Base-by-base conservation (phyloP, 345 rosid species). In the Punica granatum region DNA sequence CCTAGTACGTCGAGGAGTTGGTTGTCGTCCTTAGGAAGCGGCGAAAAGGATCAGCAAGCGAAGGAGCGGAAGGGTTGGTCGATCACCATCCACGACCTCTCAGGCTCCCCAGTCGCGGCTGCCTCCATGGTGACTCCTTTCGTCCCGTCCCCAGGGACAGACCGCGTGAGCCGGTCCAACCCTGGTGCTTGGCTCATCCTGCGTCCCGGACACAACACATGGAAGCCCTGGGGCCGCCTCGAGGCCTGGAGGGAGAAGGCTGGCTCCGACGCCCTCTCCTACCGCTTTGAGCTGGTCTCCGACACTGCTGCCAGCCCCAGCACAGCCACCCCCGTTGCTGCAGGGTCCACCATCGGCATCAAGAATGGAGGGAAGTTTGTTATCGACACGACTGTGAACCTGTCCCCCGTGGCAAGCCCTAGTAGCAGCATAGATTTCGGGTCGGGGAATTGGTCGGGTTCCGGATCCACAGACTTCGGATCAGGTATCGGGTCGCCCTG, bases 81-180 rank as follows among this genome's bases (percentile, higher is more conserved):
- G 2, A 63, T 94, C 36, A 91, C 92, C 36, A 78, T 94, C 74
- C 99, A 94, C 69, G 99, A 94, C 74, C 88, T 94, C 7, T 94
- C 99, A 0, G 99, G 99, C 0, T 94, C 97, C 2, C 99, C 99
- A 0, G 99, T 91, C 0, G 99, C 99, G 2, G 92, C 88, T 84
- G 97, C 99, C 1, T 91, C 97, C 3, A 94, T 94, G 99, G 97
- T 91, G 34, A 94, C 99, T 25, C 99, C 99, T 1, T 94, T 89
- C 32, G 97, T 91, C 1, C 99, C 92, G 3, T 91, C 97, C 15
- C 92, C 96, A 0, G 96, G 97, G 12, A 81, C 95, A 0, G 86
- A 94, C 68, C 82, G 88, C 1, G 99, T 94, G 31, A 86, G 87
- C 44, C 82, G 82, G 32, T 86, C 96, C 6, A 94, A 90, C 67